These are phyloP conservation scores for Ajuga chamaepitys DNA, from an alignment of 257 asterid species.

Conservation along the genomic window DNA sequence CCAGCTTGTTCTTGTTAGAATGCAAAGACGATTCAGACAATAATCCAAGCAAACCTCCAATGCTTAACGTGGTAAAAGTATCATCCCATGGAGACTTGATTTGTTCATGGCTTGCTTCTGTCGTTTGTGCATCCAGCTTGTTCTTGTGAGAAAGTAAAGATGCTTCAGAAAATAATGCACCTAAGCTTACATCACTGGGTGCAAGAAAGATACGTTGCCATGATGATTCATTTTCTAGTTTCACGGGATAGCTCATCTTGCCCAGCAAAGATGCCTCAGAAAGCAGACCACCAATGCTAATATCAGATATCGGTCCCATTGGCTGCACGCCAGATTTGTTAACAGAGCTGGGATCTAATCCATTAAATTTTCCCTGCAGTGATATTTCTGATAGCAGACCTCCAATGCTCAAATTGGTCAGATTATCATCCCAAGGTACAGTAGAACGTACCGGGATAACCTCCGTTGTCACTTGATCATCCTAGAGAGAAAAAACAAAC, in stretches of 20 bases:
- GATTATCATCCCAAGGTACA: slow-evolving; percentile 65
- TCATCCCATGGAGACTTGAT: slow-evolving; percentile 54
- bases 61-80: slow-evolving; percentile 41
- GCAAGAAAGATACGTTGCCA: slow-evolving; percentile 31
- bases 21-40: slow-evolving; percentile 48
- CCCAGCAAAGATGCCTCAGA: slow-evolving; percentile 45
- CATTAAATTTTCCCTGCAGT: slow-evolving; percentile 44
- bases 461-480: slow-evolving; percentile 28
- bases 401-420: slow-evolving; percentile 81
- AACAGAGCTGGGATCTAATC: slow-evolving; percentile 27
- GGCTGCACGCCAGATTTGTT: slow-evolving; percentile 36
- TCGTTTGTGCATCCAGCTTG: slow-evolving; percentile 20
- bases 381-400: slow-evolving; percentile 78
- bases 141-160: slow-evolving; percentile 36
- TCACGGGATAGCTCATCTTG: slow-evolving; percentile 22
- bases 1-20: slow-evolving; percentile 29
- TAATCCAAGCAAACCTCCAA: slow-evolving; percentile 52
- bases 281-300: slow-evolving; percentile 39
- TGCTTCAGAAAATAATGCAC: slow-evolving; percentile 52
- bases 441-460: slow-evolving; percentile 19
- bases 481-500: slow-evolving; percentile 35
- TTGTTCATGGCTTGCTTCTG: slow-evolving; percentile 15
- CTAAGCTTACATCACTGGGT: slow-evolving; percentile 43
- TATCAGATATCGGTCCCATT: slow-evolving; percentile 31
- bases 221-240: slow-evolving; percentile 25